Evolutionary conservation across 257 asterid species (phyloP), one percentile per base, ranked within the genome.

Genomic region (Solanum sejunctum): DNA sequence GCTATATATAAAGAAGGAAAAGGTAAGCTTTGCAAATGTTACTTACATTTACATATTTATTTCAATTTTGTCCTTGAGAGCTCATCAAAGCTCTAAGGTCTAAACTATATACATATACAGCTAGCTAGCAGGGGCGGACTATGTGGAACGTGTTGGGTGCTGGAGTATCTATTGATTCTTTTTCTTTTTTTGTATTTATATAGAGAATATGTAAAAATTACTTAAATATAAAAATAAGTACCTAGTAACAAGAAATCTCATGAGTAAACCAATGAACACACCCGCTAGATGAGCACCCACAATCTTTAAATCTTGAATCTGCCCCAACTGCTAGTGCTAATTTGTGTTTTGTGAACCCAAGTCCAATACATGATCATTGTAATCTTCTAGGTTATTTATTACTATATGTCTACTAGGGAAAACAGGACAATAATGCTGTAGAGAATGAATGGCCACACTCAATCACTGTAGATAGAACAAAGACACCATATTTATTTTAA

Each of bases 381-480:
- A 11, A 17, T 17, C 18, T 70, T 70, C 28, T 70, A 18, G 79
- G 79, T 17, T 18, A 70, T 70, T 39, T 39, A 39, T 36, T 70
- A 5, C 36, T 23, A 39, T 69, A 52, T 39, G 23, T 39, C 93
- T 71, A 20, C 88, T 39, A 70, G 79, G 28, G 80, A 80, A 87
- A 84, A 81, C 79, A 67, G 7, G 91, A 87, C 84, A 81, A 20
- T 43, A 80, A 20, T 41, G 83, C 26, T 86, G 3, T n/a, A n/a
- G 28, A 58, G 66, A 12, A 32, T 32, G 36, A 32, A 32, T 3
- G 3, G 36, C 3, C 36, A 32, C 15, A n/a, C 15, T 3, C 13
- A 20, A 58, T 20, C 28, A 57, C 26, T 7, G 61, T 9, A 56
- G 20, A 18, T 57, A 57, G 12, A 4, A 57, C 26, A 36, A 49